Conservation (phyloP, 148 eudicot genomes). For the Cornus suecica region DNA sequence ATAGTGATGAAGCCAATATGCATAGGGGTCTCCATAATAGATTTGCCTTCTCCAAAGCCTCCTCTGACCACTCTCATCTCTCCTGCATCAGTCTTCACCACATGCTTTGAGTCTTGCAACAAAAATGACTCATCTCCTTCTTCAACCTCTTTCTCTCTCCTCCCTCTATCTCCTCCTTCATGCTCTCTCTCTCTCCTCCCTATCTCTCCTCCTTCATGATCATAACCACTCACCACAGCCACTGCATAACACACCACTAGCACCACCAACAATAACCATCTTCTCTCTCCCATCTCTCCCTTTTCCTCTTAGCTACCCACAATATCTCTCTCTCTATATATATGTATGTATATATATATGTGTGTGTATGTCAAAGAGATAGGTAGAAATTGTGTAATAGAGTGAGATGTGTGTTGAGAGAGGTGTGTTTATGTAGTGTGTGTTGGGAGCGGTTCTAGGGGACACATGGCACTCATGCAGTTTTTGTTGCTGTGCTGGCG, state of each 20-base stretch:
- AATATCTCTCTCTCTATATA: no score
- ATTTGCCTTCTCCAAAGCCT: constrained; percentile 23
- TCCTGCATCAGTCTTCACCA: constrained; percentile 72
- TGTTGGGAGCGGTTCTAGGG: neutral
- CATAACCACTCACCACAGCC: constrained; percentile 15
- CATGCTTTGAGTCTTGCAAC: constrained; percentile 44
- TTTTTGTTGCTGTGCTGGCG: neutral
- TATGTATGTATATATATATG: no score
- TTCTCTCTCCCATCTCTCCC: constrained; percentile 21
- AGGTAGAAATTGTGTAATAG: no score
- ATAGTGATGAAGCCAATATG: constrained; percentile 80
- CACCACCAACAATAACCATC: constrained; percentile 23
- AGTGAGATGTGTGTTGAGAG: neutral
- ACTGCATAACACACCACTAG: constrained; percentile 27
- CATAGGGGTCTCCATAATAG: constrained; percentile 29
- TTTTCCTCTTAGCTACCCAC: neutral
- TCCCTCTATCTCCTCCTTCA: constrained; percentile 20
- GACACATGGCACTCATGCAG: constrained; percentile 13
- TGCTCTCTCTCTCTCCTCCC: constrained; percentile 12
- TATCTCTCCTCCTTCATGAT: neutral
- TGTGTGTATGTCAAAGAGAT: no score
- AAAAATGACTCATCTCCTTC: constrained; percentile 34
- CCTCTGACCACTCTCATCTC: constrained; percentile 53
- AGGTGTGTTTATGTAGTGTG: constrained; percentile 13
- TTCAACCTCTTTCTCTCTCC: constrained; percentile 13